Conservation (phyloP, 805 yeast species). For the Kazachstania psychrophila region DNA sequence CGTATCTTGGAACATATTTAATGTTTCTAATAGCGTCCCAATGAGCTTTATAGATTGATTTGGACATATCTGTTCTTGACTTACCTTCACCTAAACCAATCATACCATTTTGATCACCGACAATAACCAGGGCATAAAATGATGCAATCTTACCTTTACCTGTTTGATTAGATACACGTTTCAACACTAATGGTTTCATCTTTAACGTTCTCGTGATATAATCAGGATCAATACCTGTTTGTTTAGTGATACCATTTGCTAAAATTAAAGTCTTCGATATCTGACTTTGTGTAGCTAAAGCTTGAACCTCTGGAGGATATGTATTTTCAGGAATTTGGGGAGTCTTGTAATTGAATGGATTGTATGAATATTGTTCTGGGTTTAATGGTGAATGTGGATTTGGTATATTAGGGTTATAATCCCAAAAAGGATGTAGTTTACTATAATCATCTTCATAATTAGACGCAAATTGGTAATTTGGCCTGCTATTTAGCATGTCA, state of each 20-base stretch:
- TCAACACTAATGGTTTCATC: conserved; percentile 60
- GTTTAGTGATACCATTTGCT: conserved; percentile 46
- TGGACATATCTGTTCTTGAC: conserved; percentile 64
- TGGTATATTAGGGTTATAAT: conserved; percentile 34
- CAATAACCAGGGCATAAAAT: conserved; percentile 76
- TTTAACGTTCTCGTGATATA: conserved; percentile 49
- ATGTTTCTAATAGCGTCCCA: conserved; percentile 90
- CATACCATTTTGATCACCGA: conserved; percentile 90
- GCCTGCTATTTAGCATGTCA: neutral
- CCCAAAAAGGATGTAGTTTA: conserved; percentile 68
- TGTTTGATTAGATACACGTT: conserved; percentile 84
- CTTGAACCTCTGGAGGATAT: conserved; percentile 6
- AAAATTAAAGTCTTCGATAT: conserved; percentile 16
- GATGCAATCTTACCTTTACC: conserved; percentile 83
- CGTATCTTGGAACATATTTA: conserved; percentile 73
- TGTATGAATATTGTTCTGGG: conserved; percentile 11
- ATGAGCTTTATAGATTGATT: conserved; percentile 75
- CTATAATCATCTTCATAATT: conserved; percentile 62
- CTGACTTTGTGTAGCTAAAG: conserved; percentile 8
- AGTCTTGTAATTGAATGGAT: conserved; percentile 9
- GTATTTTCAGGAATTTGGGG: conserved; percentile 13
- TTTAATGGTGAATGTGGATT: conserved; percentile 17
- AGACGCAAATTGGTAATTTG: conserved; percentile 46
- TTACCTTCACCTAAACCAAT: conserved; percentile 93
- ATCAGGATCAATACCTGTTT: conserved; percentile 57